Evolutionary conservation across 306 rosid species (phyloP).

Genomic region (Acacia confusa): DNA sequence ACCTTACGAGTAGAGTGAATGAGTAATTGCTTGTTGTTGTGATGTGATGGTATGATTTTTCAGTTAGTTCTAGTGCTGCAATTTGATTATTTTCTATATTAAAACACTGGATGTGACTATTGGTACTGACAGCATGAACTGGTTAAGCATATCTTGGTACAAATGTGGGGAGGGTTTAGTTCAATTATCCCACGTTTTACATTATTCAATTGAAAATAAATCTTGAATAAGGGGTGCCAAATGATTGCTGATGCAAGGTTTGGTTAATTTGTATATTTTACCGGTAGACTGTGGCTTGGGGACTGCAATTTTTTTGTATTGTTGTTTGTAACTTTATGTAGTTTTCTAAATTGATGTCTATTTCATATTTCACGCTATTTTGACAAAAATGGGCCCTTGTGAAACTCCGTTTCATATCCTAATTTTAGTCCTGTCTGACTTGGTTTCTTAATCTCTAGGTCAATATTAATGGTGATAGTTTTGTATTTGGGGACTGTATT

Average conservation of each 20-base stretch:
- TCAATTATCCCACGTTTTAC: background rate
- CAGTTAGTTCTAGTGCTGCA: background rate
- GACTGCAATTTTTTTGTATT: slow-evolving; percentile 11
- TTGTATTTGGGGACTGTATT: background rate
- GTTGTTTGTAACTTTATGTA: background rate
- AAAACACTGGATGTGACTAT: background rate
- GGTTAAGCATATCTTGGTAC: background rate
- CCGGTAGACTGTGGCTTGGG: background rate
- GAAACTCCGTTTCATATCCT: background rate
- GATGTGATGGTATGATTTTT: background rate
- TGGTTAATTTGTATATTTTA: background rate
- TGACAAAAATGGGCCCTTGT: background rate
- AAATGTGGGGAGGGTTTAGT: background rate
- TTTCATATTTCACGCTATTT: slow-evolving; percentile 11
- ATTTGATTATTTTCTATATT: background rate
- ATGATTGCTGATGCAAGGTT: background rate
- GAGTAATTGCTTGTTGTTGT: background rate
- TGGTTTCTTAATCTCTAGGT: background rate
- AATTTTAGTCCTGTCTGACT: background rate
- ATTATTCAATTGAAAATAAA: background rate
- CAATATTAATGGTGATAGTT: background rate
- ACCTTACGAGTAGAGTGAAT: background rate
- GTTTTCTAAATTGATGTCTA: background rate
- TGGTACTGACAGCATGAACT: background rate
- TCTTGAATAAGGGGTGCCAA: background rate